Conservation (phyloP, 148 eudicot genomes). For the Rhododendron ferrugineum region DNA sequence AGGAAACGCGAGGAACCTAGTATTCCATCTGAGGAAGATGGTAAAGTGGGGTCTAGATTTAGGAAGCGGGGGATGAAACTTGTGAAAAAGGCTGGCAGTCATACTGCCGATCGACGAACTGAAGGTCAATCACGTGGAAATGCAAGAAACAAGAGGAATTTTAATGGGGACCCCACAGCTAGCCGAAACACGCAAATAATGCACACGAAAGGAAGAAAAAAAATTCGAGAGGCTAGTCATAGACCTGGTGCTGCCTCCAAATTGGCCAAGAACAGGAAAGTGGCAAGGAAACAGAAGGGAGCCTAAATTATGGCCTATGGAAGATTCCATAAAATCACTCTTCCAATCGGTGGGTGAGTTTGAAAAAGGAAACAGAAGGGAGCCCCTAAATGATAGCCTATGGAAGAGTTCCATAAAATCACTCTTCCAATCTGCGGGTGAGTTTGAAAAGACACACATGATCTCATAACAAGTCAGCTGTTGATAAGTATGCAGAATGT, state of each 20-base stretch:
- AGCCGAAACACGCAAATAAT: conserved; percentile 8
- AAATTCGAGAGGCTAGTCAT: not conserved
- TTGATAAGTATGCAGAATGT: not conserved
- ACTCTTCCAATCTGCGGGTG: not conserved
- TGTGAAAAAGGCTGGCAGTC: conserved; percentile 13
- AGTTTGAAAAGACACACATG: not conserved
- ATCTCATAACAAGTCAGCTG: not conserved
- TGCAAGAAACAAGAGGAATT: conserved; percentile 13
- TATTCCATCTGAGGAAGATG: conserved; percentile 23
- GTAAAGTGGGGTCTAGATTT: conserved; percentile 22
- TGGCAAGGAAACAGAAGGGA: conserved; percentile 18
- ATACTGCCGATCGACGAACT: conserved; percentile 2
- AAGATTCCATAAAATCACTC: not conserved
- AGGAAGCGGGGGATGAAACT: conserved; percentile 31
- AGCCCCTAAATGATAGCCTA: not conserved
- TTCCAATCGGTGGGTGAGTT: not conserved
- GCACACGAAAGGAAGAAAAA: conserved; percentile 12
- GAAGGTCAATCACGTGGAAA: conserved; percentile 12
- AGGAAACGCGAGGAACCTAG: conserved; percentile 31
- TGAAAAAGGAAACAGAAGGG: not conserved
- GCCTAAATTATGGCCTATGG: not conserved
- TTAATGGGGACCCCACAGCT: conserved; percentile 13
- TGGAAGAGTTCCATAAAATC: not conserved
- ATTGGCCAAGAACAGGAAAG: conserved; percentile 2
- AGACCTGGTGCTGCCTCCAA: conserved; percentile 4